phyloP scores from a whole-genome alignment of 345 rosid species.

The Camelina hispida region DNA sequence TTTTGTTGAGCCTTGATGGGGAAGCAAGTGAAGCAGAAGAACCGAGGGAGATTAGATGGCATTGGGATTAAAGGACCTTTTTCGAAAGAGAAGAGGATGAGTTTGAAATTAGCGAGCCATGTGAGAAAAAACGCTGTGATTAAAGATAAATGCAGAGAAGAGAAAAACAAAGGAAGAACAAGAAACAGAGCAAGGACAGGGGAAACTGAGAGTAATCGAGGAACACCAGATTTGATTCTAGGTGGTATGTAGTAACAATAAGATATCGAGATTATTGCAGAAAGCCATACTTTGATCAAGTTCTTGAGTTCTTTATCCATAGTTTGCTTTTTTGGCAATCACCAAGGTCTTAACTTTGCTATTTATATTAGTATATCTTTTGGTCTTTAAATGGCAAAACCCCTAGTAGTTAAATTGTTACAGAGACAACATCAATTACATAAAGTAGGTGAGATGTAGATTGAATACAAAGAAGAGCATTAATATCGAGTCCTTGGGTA shows the following conservation, averaged over 20 bases:
- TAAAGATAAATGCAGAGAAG: conserved; percentile 9
- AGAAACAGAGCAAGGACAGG: conserved; percentile 45
- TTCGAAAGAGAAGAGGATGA: conserved; percentile 52
- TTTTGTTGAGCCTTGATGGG: conserved; percentile 48
- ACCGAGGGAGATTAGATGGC: conserved; percentile 11
- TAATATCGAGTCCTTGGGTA: background rate
- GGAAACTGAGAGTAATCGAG: conserved; percentile 43
- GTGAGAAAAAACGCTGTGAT: conserved; percentile 36
- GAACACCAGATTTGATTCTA: conserved; percentile 36
- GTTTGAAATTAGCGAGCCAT: conserved; percentile 57
- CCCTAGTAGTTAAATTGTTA: background rate
- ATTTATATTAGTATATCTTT: too few relatives aligned
- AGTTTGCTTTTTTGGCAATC: background rate
- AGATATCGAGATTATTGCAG: conserved; percentile 33
- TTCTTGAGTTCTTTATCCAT: conserved; percentile 40
- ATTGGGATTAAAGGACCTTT: conserved; percentile 46
- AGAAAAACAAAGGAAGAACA: conserved; percentile 40
- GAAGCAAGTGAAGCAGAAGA: conserved; percentile 45
- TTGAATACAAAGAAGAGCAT: background rate
- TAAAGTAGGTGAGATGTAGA: conserved; percentile 8
- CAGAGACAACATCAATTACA: background rate
- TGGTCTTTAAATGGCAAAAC: background rate
- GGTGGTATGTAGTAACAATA: conserved; percentile 43
- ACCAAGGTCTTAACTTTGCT: background rate
- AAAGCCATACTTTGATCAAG: conserved; percentile 22